Evolutionary conservation across 768 basidiomycete genomes (phyloP).

Genomic region (Termitomyces sp.): DNA sequence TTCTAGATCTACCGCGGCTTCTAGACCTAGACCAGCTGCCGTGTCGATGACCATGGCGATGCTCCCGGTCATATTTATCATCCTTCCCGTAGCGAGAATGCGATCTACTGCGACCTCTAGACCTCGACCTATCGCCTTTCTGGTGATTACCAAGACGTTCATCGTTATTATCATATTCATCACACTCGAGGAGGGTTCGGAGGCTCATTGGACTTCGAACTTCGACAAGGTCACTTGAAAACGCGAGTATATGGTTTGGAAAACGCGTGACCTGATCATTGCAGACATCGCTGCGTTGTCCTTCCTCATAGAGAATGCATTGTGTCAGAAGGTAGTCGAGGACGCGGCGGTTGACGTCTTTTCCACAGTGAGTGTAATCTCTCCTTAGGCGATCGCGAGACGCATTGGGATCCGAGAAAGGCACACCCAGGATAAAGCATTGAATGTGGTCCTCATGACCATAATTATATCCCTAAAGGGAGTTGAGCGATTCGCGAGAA

Average conservation of each 20-base stretch:
- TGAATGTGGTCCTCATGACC: neutral
- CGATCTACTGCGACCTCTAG: constrained; percentile 1
- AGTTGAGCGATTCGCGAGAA: neutral
- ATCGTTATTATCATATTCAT: neutral
- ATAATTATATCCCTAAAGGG: constrained; percentile 4
- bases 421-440: constrained; percentile 11
- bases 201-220: constrained; percentile 4
- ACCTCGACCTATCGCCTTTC: neutral
- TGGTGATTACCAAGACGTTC: neutral
- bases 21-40: neutral
- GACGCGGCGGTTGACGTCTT: constrained; percentile 10
- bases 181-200: constrained; percentile 10
- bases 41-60: neutral
- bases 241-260: constrained; percentile 12
- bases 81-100: neutral
- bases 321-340: constrained; percentile 14
- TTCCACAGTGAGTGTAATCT: constrained; percentile 10
- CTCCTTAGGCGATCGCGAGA: constrained; percentile 8
- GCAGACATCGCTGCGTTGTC: constrained; percentile 7
- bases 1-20: neutral
- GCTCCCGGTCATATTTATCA: neutral
- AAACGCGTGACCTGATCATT: constrained; percentile 7
- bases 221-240: constrained; percentile 3
- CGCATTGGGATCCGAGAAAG: constrained; percentile 7
- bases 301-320: constrained; percentile 9